Percentiles rank a stretch among this genome's conserved stretches.
phyloP scores from a whole-genome alignment of 805 yeast species.

The Yarrowia keelungensis region DNA sequence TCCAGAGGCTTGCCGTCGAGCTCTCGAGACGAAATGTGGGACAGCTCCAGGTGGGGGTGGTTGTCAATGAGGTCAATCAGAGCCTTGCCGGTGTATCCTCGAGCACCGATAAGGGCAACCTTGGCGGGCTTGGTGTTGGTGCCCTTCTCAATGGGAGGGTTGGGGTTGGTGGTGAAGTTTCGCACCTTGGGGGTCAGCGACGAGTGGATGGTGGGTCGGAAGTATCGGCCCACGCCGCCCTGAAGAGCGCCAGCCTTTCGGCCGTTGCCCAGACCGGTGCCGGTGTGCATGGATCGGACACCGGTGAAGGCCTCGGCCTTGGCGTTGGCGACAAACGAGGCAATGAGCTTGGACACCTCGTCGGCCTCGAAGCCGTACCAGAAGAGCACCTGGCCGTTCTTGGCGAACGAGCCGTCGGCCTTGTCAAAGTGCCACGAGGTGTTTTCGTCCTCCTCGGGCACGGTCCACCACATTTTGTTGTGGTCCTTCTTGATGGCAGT shows the following conservation, averaged over 20 bases:
- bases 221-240: constrained; percentile 43
- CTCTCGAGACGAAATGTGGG: constrained; percentile 96
- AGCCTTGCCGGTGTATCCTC: constrained; percentile 97
- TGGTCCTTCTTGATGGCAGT: constrained; percentile 78
- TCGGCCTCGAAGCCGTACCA: constrained; percentile 89
- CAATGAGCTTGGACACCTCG: constrained; percentile 68
- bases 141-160: constrained; percentile 74
- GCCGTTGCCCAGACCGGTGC: constrained; percentile 32
- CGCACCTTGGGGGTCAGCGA: constrained; percentile 41
- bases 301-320: constrained; percentile 38
- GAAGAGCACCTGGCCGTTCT: constrained; percentile 86
- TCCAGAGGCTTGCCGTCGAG: constrained; percentile 82
- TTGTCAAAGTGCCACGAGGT: constrained; percentile 89
- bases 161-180: constrained; percentile 57
- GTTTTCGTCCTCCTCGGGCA: constrained; percentile 87
- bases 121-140: constrained; percentile 66
- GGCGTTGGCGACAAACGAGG: constrained; percentile 53
- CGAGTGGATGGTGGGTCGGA: constrained; percentile 38
- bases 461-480: constrained; percentile 81
- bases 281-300: constrained; percentile 38
- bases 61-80: constrained; percentile 82
- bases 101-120: constrained; percentile 96
- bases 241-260: constrained; percentile 32
- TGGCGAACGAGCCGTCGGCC: constrained; percentile 92
- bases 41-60: constrained; percentile 86